Evolutionary conservation across 1,139 yeast species (phyloP).

Genomic region (Suhomyces bribrorum): DNA sequence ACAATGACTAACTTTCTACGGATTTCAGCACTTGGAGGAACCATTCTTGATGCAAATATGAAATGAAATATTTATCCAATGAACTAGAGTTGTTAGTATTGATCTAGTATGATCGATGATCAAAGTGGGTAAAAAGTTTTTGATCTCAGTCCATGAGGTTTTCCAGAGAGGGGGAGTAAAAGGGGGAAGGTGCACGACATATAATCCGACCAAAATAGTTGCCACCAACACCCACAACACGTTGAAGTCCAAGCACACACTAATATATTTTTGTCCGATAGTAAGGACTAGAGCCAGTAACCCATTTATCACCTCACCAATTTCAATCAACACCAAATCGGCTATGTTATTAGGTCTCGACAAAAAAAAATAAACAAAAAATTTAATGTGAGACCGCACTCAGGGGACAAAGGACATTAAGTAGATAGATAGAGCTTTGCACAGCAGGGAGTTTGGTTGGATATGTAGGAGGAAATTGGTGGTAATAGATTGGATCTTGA

Average conservation of each 20-base stretch:
- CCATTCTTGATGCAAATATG: conserved; percentile 31
- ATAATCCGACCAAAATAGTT: no score
- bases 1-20: conserved; percentile 82
- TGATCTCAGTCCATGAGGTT: not conserved
- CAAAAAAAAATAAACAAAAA: conserved; percentile 4
- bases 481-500: not conserved
- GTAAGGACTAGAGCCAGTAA: no score
- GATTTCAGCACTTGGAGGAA: conserved; percentile 61
- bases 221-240: no score
- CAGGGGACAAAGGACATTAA: not conserved
- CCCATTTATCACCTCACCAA: not conserved
- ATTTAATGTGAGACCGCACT: not conserved
- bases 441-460: not conserved
- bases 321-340: not conserved
- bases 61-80: conserved; percentile 2
- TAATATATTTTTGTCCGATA: no score
- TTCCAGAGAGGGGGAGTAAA: no score
- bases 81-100: conserved; percentile 8
- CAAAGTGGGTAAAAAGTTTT: not conserved
- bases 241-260: no score
- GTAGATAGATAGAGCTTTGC: not conserved
- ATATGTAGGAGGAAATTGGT: not conserved
- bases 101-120: no score
- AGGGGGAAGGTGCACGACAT: no score
- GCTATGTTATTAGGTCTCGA: conserved; percentile 1